Conservation (phyloP, 768 basidiomycete genomes). For the Xanthoconium stramineum region DNA sequence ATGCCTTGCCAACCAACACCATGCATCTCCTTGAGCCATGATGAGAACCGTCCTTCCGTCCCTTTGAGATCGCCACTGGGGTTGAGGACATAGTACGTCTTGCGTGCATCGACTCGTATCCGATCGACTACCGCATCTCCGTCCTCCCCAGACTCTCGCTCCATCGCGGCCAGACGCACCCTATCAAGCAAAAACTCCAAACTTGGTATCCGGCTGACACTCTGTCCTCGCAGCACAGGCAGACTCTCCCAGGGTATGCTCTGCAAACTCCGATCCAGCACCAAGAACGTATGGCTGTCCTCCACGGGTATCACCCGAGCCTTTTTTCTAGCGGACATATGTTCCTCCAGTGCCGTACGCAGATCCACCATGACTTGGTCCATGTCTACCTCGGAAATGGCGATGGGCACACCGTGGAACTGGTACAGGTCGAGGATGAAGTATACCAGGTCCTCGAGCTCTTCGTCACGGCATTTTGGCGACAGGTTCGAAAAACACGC, state of each 20-base stretch:
- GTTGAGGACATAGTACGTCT: slow-evolving; percentile 83
- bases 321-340: slow-evolving; percentile 40
- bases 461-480: slow-evolving; percentile 83
- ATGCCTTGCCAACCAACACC: slow-evolving; percentile 81
- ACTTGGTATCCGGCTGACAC: slow-evolving; percentile 91
- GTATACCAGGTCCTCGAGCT: slow-evolving; percentile 91
- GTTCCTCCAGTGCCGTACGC: slow-evolving; percentile 71
- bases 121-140: slow-evolving; percentile 37
- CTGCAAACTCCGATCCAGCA: slow-evolving; percentile 87
- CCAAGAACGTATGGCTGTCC: slow-evolving; percentile 80
- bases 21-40: slow-evolving; percentile 75
- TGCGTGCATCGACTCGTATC: slow-evolving; percentile 58
- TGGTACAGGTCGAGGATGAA: slow-evolving; percentile 94
- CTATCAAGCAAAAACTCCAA: slow-evolving; percentile 86
- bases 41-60: slow-evolving; percentile 78
- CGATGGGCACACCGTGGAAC: slow-evolving; percentile 86
- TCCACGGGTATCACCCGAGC: slow-evolving; percentile 26
- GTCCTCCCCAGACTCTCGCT: slow-evolving; percentile 25
- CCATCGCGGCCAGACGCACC: slow-evolving; percentile 55
- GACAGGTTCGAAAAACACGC: slow-evolving; percentile 84
- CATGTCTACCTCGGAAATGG: slow-evolving; percentile 88
- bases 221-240: slow-evolving; percentile 76
- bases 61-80: slow-evolving; percentile 85
- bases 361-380: slow-evolving; percentile 89
- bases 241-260: slow-evolving; percentile 95